Conservation (phyloP, 2,329 filamentous ascomycete genomes). For the Aspergillus japonicus region DNA sequence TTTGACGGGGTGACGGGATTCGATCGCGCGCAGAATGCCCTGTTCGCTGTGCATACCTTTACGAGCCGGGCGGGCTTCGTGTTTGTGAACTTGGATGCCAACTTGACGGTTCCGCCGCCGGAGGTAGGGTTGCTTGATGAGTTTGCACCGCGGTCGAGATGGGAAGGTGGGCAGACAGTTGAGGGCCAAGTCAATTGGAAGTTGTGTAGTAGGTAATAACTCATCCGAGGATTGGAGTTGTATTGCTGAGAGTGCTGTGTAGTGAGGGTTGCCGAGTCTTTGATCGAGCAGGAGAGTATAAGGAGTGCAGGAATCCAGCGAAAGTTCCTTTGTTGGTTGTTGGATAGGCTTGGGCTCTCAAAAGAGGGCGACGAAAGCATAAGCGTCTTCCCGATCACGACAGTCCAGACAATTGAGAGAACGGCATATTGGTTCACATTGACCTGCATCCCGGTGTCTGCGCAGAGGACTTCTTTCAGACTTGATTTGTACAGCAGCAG, state of each 20-base stretch:
- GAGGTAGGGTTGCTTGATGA: conserved; percentile 5
- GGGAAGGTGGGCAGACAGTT: conserved; percentile 30
- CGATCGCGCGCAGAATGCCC: conserved; percentile 55
- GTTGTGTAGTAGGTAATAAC: conserved; percentile 23
- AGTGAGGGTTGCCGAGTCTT: conserved; percentile 6
- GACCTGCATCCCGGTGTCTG: conserved; percentile 28
- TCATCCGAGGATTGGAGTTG: neutral
- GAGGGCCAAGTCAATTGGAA: conserved; percentile 38
- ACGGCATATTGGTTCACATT: conserved; percentile 24
- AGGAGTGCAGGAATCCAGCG: neutral
- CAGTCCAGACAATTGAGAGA: conserved; percentile 22
- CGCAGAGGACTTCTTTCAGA: conserved; percentile 28
- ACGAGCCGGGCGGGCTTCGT: conserved; percentile 25
- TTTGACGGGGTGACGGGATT: conserved; percentile 59
- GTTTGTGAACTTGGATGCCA: conserved; percentile 30
- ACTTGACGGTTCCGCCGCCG: neutral
- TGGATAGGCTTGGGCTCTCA: neutral
- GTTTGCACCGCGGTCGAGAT: conserved; percentile 20
- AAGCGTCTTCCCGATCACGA: conserved; percentile 26
- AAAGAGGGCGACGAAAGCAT: neutral
- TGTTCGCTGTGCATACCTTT: conserved; percentile 43
- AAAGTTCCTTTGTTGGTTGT: neutral
- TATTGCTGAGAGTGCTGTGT: neutral
- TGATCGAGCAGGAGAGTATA: neutral
- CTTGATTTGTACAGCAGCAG: conserved; percentile 29